A percentile compares a stretch with the other conserved stretches of the same genome.
Conservation (phyloP, 352 stramenopile genomes). For the Aphanomyces invadans region DNA sequence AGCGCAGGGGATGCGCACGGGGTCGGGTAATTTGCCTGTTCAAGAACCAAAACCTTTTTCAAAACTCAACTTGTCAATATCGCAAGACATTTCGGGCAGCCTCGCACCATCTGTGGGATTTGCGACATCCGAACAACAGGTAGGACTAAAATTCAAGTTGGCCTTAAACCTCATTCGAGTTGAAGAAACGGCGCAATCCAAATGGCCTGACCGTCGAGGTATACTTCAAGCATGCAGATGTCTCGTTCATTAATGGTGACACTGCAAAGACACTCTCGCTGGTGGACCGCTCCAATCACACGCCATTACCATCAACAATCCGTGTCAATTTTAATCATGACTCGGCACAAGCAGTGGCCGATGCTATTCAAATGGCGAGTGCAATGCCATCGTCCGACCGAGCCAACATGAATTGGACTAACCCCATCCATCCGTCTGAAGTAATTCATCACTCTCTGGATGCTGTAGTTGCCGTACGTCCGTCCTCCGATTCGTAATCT, state of each 20-base stretch:
- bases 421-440: conserved; percentile 19
- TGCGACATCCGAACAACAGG: neutral
- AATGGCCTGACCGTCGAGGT: neutral
- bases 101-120: neutral
- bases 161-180: too few relatives aligned
- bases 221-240: too few relatives aligned
- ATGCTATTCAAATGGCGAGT: conserved; percentile 14
- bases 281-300: too few relatives aligned
- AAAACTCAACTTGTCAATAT: neutral
- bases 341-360: neutral
- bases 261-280: too few relatives aligned
- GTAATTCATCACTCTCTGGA: conserved; percentile 19
- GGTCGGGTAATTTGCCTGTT: neutral
- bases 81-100: neutral
- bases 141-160: neutral
- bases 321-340: conserved; percentile 13
- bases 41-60: neutral
- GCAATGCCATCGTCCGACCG: neutral
- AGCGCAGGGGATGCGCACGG: too few relatives aligned
- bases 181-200: too few relatives aligned
- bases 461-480: conserved; percentile 10
- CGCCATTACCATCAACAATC: too few relatives aligned
- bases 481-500: neutral
- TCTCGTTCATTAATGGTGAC: neutral
- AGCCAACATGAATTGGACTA: neutral